Base-by-base conservation (phyloP, 345 rosid species). In the Gossypium stocksii region DNA sequence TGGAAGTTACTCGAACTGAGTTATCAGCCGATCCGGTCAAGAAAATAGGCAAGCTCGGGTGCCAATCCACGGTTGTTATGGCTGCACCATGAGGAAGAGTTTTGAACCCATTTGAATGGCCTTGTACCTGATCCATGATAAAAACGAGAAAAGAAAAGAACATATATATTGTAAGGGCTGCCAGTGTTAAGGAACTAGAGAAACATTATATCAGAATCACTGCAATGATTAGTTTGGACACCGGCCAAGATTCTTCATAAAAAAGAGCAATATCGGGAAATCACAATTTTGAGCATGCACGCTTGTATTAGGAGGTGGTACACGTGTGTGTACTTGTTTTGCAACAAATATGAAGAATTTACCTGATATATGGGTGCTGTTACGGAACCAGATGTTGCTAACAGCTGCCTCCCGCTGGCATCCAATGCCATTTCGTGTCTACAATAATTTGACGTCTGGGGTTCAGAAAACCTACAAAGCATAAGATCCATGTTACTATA, bases 21-120 rank as follows among this genome's bases (percentile, higher is more conserved):
- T 86, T 74, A 83, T 90, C 94, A 14, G 87, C 88, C 13, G 94
- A 90, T 7, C 91, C 94, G 1, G 94, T 90, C 83, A 88, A 75
- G 84, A 82, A 90, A 52, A 88, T 69, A 23, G 94, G 94, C 80
- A 86, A 78, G 23, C 87, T 85, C 19, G 94, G 94, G 74, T 90
- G 94, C 91, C 94, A 90, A 66, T 90, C 94, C 66, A 89, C 91
- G 1, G 94, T 86, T 45, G 88, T 83, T 75, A 90, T 80, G 34
- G 88, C 82, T 27, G 90, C 88, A 75, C 70, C 79, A 77, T 90
- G 94, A 4, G 94, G 85, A 57, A 90, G 94, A 46, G 83, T 85
- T 82, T 76, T 84, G 78, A 79, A 79, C 43, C 91, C 91, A 48
- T 78, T 84, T 23, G 76, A 56, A 67, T 82, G 80, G 58, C 90